A percentile compares a stretch with the other conserved stretches of the same genome.
Evolutionary conservation across 2,329 filamentous ascomycete genomes (phyloP).

Genomic region (Furcasterigmium furcatum): DNA sequence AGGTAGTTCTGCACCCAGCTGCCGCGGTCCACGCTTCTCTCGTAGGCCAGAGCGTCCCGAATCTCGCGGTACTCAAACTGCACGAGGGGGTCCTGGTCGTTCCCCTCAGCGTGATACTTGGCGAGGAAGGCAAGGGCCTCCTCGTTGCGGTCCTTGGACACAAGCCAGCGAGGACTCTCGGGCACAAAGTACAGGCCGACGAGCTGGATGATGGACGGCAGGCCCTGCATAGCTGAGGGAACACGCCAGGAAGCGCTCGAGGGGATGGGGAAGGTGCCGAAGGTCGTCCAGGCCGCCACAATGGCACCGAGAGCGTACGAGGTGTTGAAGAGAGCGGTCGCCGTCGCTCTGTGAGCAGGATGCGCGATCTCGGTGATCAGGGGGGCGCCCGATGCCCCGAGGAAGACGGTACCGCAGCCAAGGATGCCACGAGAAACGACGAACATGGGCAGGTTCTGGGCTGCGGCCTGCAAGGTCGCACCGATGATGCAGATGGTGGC

Average conservation of each 20-base stretch:
- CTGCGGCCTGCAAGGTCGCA: constrained; percentile 34
- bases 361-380: constrained; percentile 11
- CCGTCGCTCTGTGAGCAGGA: constrained; percentile 11
- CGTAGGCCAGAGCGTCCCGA: constrained; percentile 16
- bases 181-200: constrained; percentile 13
- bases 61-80: constrained; percentile 37
- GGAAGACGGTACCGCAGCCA: constrained; percentile 27
- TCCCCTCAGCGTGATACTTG: constrained; percentile 49
- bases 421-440: constrained; percentile 34
- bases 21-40: constrained; percentile 1
- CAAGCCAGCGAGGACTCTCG: constrained; percentile 28
- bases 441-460: constrained; percentile 42
- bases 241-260: not conserved
- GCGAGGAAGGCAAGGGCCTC: constrained; percentile 24
- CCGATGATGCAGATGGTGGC: constrained; percentile 13
- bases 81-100: constrained; percentile 43
- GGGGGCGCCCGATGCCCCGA: not conserved
- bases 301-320: constrained; percentile 32
- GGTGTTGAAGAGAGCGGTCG: constrained; percentile 30
- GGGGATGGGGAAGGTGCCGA: constrained; percentile 22
- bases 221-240: not conserved
- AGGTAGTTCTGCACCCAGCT: constrained; percentile 28
- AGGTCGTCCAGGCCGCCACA: constrained; percentile 33
- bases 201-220: constrained; percentile 4
- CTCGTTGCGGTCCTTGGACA: constrained; percentile 23